Base-by-base conservation (phyloP, 768 basidiomycete species). In the Sistotremastrum suecicum region DNA sequence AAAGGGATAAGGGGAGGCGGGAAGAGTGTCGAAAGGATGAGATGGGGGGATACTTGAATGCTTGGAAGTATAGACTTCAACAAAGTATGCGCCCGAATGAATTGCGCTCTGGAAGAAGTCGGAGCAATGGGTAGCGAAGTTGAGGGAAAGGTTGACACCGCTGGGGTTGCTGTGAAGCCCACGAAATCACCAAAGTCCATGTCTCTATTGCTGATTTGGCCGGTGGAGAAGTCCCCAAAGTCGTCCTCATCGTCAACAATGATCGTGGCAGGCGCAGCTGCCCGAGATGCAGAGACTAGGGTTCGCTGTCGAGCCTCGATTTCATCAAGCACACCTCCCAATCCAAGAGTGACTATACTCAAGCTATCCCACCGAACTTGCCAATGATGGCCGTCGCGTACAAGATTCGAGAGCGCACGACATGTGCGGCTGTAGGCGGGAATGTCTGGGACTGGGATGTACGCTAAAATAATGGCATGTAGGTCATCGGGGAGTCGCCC, bases 171-270 rank as follows among this genome's bases (percentile, higher is more conserved):
- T 51, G 50, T 20, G 6, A 54, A 57, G 44, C 68, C 69, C 29
- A 68, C 63, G 41, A 72, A 72, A 50, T 71, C 68, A 28, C 66
- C 70, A 60, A 75, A 20, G 54, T 52, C 39, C 52, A 42, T 3
- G 48, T 29, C 42, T 51, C 55, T 29, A 48, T 37, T 48, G 43
- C 37, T 34, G 57, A 66, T 39, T 63, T 63, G 39, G 62, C 72
- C 70, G 0, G 70, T 66, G 1, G 82, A 73, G 57, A 90, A 88
- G 56, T 91, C 89, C 3, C 89, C 91, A 62, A 94, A 94, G 29
- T 89, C 88, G 53, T 92, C 87, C 49, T 88, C 83, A 28, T 43
- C 44, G 9, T 47, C 49, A 10, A 80, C 76, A 7, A 70, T 54
- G 31, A 82, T 71, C 1, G 74, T 76, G 1, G 83, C 75, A 11